Percentiles rank a stretch among this genome's conserved stretches.
Conservation (phyloP, 2,329 filamentous ascomycete genomes). For the Eutypa lata region DNA sequence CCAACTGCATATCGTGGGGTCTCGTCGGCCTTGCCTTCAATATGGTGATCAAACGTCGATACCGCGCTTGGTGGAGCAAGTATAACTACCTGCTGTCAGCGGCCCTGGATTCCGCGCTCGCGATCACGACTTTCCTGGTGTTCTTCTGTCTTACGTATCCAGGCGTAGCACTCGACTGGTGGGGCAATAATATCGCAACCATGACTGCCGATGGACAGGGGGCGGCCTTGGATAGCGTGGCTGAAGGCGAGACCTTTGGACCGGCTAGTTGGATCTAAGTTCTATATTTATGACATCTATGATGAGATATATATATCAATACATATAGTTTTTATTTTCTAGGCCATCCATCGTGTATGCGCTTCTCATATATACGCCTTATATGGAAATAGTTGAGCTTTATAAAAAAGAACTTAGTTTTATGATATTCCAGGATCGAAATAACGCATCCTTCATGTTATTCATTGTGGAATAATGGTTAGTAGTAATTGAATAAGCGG, state of each 20-base stretch:
- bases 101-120: slow-evolving; percentile 66
- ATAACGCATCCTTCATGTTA: too few species aligned
- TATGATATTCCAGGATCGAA: too few species aligned
- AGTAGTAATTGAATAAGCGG: too few species aligned
- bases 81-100: slow-evolving; percentile 77
- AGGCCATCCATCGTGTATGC: too few species aligned
- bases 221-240: slow-evolving; percentile 41
- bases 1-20: slow-evolving; percentile 71
- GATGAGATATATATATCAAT: too few species aligned
- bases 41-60: slow-evolving; percentile 61
- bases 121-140: slow-evolving; percentile 64
- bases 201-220: slow-evolving; percentile 44
- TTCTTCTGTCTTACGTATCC: slow-evolving; percentile 63
- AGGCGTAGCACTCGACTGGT: slow-evolving; percentile 45
- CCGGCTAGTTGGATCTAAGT: slow-evolving; percentile 45
- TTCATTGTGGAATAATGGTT: too few species aligned
- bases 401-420: too few species aligned
- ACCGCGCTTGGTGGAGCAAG: slow-evolving; percentile 71
- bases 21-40: slow-evolving; percentile 67
- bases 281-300: too few species aligned
- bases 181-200: slow-evolving; percentile 51
- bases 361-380: too few species aligned
- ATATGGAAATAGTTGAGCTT: too few species aligned
- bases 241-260: slow-evolving; percentile 48
- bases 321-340: too few species aligned